Conservation (phyloP, 2,329 filamentous ascomycete genomes). For the Diaporthe citri region DNA sequence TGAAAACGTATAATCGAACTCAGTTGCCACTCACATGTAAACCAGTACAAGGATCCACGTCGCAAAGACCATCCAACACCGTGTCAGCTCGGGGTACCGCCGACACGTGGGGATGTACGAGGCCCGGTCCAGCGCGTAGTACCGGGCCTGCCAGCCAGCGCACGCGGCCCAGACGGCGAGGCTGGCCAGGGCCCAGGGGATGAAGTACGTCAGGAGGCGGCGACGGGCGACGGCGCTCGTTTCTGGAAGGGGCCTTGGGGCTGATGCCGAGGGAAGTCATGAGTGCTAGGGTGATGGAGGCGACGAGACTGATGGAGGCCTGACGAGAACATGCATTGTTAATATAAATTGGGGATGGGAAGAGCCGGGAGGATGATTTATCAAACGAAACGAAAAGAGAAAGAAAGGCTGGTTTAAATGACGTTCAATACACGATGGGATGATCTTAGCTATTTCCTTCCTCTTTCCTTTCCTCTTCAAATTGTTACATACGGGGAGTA, state of each 20-base stretch:
- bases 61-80: constrained; percentile 1
- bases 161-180: constrained; percentile 3
- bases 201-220: not conserved
- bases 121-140: not conserved
- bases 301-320: not conserved
- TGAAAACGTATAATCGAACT: not conserved
- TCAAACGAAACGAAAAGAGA: not conserved
- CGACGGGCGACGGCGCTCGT: not conserved
- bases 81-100: not conserved
- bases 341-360: not conserved
- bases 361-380: not conserved
- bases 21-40: not conserved
- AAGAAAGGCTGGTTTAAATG: not conserved
- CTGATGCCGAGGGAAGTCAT: not conserved
- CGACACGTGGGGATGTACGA: not conserved
- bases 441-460: not conserved
- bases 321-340: not conserved
- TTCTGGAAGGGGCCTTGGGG: not conserved
- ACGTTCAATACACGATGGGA: not conserved
- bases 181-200: not conserved
- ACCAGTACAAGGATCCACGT: not conserved
- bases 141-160: not conserved
- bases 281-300: not conserved
- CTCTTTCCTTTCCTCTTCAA: not conserved
- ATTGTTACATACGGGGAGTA: not conserved